Base-by-base conservation (phyloP, 495 filamentous ascomycete species). In the Penicillium paradoxum region DNA sequence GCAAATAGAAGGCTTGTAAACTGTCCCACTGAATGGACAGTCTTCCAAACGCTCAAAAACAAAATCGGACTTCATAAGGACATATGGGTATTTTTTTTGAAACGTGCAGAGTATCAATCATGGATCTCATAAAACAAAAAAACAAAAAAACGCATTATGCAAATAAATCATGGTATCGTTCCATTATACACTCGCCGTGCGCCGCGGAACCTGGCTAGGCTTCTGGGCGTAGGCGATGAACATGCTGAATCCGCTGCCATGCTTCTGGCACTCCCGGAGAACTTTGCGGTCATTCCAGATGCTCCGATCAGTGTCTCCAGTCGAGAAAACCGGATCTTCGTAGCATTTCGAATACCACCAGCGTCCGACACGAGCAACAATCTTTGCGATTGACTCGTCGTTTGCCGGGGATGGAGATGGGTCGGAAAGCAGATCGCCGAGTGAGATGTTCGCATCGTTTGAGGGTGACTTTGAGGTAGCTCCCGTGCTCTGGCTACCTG, bases 291-390 rank as follows among this genome's bases (percentile, higher is more conserved):
- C 89, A 37, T 76, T 75, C 88, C 91, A 97, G 64, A 98, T 89
- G 64, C 87, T 91, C 32, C 68, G 58, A 19, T 70, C 67, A 53
- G 67, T 64, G 46, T 78, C 76, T 24, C 75, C 79, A 22, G 40
- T 73, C 1, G 77, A 71, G 21, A 79, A 69, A 14, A 85, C 73
- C 7, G 78, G 73, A 18, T 79, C 78, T 73, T 97, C 93, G 66
- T 97, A 97, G 74, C 90, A 96, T 45, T 85, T 79, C 4, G 81
- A 86, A 68, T 96, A 97, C 93, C 95, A 97, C 90, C 91, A 98
- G 34, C 95, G 77, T 14, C 93, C 95, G 7, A 98, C 92, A 54
- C 83, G 85, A 17, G 91, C 83, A 17, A 97, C 90, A 74, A 95
- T 95, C 61, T 90, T 91, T 4, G 89, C 87, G 59, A 97, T 95